A percentile compares a stretch with the other conserved stretches of the same genome.
Evolutionary conservation across 2,329 filamentous ascomycete species (phyloP).

Genomic region (Furcasterigmium furcatum): DNA sequence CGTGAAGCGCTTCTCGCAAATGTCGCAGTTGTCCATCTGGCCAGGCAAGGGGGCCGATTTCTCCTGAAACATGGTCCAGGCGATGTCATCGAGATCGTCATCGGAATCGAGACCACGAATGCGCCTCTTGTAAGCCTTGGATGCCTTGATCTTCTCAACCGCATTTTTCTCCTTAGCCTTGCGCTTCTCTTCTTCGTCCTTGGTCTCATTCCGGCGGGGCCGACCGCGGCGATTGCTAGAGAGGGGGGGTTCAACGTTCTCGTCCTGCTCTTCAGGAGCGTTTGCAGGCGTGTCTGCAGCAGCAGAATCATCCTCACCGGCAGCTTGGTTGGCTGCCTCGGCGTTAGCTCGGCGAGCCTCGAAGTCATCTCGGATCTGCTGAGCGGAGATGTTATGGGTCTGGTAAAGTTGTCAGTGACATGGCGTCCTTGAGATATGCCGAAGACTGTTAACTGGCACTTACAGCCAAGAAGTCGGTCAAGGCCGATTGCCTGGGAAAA

Average conservation of each 20-base stretch:
- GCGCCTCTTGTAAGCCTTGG: slow-evolving; percentile 54
- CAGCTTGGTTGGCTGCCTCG: slow-evolving; percentile 8
- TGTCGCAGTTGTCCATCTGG: slow-evolving; percentile 84
- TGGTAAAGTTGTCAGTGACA: slow-evolving; percentile 16
- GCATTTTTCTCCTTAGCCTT: slow-evolving; percentile 50
- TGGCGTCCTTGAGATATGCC: no score
- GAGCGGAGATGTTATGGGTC: neutral
- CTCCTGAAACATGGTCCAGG: slow-evolving; percentile 43
- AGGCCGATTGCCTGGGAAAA: slow-evolving; percentile 41
- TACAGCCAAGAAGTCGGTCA: slow-evolving; percentile 52
- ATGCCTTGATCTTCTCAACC: slow-evolving; percentile 59
- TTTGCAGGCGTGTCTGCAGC: slow-evolving; percentile 10
- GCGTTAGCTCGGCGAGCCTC: neutral
- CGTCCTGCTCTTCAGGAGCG: neutral
- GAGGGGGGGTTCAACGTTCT: slow-evolving; percentile 13
- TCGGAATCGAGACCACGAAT: slow-evolving; percentile 38
- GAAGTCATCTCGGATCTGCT: neutral
- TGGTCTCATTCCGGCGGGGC: slow-evolving; percentile 15
- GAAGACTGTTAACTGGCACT: slow-evolving; percentile 16
- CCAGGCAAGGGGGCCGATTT: slow-evolving; percentile 62
- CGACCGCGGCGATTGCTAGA: slow-evolving; percentile 10
- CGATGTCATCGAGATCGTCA: slow-evolving; percentile 49
- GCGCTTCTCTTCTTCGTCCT: slow-evolving; percentile 18
- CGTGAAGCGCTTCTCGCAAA: slow-evolving; percentile 84
- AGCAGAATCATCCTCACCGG: slow-evolving; percentile 13